Evolutionary conservation across 768 basidiomycete genomes (phyloP), one percentile per base, ranked within the genome.

Genomic region (Hygrophorus pudorinus): DNA sequence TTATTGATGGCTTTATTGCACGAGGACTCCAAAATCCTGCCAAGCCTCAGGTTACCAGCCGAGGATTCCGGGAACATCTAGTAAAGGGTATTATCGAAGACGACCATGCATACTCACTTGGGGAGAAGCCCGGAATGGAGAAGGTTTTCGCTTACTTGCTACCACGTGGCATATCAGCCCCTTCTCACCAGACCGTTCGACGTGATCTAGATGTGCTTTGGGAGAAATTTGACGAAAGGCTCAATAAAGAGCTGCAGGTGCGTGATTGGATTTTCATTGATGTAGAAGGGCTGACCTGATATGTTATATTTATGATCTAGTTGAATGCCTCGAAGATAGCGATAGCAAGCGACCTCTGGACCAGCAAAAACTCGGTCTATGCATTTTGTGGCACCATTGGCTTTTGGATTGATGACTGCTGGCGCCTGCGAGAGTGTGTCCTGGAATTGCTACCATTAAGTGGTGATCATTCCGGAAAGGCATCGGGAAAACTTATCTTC

Each of bases 171-270:
- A 38, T 38, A 38, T 24, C 38, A 13, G 14, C 14, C 38, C 38
- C 38, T 38, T 38, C 38, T 12, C 38, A 38, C 21, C 38, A 38
- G 12, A 38, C 38, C 13, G 38, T 38, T 38, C 38, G 38, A 14
- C 38, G 38, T 6, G 38, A 38, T 38, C 38, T 38, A 12, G 38
- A 38, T 38, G 21, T 38, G 13, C 38, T 38, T 17, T 38, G 13
- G 14, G 38, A 38, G 38, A 38, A 38, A 18, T 13, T 38, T 13
- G 18, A 38, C 18, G 38, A 38, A 38, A 38, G 21, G 18, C 14
- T 38, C 38, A 4, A 38, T 24, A 5, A 18, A 12, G 21, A 38
- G 38, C 18, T 38, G 21, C 38, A 38, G 38, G 38, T 38, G 38
- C 38, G 21, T 38, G 21, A n/a, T n/a, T n/a, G n/a, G n/a, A n/a